These are phyloP conservation scores for Ceratocystis alfenasii DNA, from an alignment of 2,329 filamentous ascomycete genomes.

Conservation along the genomic window DNA sequence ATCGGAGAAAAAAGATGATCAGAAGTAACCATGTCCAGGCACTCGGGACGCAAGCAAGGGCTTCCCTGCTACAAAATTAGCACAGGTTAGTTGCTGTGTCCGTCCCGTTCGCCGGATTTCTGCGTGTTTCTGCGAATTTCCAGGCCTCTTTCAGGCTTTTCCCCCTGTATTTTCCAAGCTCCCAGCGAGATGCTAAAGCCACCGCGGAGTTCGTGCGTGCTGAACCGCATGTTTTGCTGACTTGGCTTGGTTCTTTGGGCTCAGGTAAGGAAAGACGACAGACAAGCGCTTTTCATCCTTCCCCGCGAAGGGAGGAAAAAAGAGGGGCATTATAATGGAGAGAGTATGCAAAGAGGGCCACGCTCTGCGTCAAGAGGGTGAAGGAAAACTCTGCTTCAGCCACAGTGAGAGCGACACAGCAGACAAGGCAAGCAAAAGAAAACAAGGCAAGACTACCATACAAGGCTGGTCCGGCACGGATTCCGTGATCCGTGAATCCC, in stretches of 20 bases:
- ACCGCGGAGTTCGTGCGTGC: not conserved
- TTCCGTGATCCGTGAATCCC: not conserved
- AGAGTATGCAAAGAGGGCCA: too few species aligned
- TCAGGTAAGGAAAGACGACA: not conserved
- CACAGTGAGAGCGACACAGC: not conserved
- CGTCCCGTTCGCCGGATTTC: too few species aligned
- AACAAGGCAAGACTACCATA: not conserved
- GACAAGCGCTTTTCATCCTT: not conserved
- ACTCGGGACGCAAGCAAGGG: not conserved
- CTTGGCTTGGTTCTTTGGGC: not conserved
- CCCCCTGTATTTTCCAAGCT: not conserved
- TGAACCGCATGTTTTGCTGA: not conserved
- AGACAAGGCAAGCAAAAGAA: not conserved
- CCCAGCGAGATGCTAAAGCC: not conserved
- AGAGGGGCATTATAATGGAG: not conserved
- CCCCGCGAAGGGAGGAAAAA: not conserved
- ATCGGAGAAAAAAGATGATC: not conserved
- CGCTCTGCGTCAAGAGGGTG: not conserved
- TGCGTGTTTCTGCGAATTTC: not conserved
- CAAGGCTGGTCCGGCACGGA: not conserved
- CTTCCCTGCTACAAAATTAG: not conserved
- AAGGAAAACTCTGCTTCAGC: not conserved
- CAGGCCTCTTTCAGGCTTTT: not conserved
- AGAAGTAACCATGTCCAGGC: conserved; percentile 1
- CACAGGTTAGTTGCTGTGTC: not conserved